These are phyloP conservation scores for Dryas drummondii DNA, from an alignment of 306 rosid genomes.

Conservation along the genomic window DNA sequence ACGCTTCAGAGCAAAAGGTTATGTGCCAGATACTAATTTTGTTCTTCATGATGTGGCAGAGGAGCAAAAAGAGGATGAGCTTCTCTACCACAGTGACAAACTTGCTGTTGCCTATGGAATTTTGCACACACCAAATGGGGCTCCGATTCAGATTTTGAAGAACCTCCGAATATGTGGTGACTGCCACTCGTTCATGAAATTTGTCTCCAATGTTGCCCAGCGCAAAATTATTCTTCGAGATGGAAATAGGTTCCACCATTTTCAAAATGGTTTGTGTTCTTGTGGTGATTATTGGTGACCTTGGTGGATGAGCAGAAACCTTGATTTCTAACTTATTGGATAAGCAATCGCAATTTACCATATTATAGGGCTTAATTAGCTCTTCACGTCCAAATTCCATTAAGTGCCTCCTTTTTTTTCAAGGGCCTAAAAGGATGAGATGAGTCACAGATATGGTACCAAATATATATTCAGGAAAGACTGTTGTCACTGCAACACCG, in stretches of 20 bases:
- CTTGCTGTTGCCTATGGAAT: slow-evolving; percentile 29
- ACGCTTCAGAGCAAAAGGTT: slow-evolving; percentile 13
- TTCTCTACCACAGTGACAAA: slow-evolving; percentile 32
- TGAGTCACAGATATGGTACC: background rate
- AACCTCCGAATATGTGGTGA: slow-evolving; percentile 31
- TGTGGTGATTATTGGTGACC: slow-evolving; percentile 29
- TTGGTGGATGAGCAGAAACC: background rate
- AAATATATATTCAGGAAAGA: background rate
- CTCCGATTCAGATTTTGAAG: slow-evolving; percentile 29
- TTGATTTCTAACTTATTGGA: background rate
- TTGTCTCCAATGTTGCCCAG: slow-evolving; percentile 17
- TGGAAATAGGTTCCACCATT: slow-evolving; percentile 37
- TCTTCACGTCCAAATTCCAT: background rate
- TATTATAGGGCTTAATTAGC: background rate
- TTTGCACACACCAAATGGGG: slow-evolving; percentile 16
- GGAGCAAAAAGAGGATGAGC: slow-evolving; percentile 30
- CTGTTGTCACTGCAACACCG: background rate
- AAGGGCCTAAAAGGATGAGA: background rate
- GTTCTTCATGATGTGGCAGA: slow-evolving; percentile 28
- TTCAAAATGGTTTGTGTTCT: slow-evolving; percentile 31
- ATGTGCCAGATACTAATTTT: slow-evolving; percentile 23
- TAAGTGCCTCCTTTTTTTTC: background rate
- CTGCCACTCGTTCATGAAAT: slow-evolving; percentile 37
- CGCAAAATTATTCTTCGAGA: slow-evolving; percentile 26
- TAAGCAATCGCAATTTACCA: background rate